Percentiles rank a stretch among this genome's conserved stretches.
Conservation (phyloP, 257 asterid species). For the Solanum clarkiae region DNA sequence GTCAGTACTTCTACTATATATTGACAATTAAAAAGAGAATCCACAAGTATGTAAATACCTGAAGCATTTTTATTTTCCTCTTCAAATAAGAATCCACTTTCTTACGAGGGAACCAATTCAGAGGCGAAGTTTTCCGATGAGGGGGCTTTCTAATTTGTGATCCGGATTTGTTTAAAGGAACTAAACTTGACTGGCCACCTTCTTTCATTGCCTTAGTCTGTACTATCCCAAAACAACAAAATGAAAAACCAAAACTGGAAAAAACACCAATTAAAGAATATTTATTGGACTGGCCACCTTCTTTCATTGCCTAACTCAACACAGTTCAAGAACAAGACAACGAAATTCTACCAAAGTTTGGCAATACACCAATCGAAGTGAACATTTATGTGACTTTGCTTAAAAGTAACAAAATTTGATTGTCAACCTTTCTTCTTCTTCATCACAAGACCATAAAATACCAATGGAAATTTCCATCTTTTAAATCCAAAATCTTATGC, state of each 20-base stretch:
- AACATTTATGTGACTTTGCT: background rate
- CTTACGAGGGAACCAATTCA: slow-evolving; percentile 86
- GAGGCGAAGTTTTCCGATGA: slow-evolving; percentile 67
- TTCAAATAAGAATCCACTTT: slow-evolving; percentile 86
- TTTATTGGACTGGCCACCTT: background rate
- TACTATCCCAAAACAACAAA: background rate
- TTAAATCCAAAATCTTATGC: background rate
- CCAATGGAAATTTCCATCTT: background rate
- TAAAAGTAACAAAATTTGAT: background rate
- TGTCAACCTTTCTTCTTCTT: background rate
- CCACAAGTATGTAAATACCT: slow-evolving; percentile 30
- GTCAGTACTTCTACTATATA: background rate
- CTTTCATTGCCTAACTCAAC: background rate
- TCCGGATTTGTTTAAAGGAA: slow-evolving; percentile 51
- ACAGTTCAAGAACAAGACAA: background rate
- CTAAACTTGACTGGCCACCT: slow-evolving; percentile 38
- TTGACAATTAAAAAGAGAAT: background rate
- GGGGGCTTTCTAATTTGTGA: slow-evolving; percentile 88
- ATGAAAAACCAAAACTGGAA: background rate
- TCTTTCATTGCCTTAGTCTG: slow-evolving; percentile 58
- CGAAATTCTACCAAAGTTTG: background rate
- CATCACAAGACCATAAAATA: background rate
- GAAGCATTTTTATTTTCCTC: slow-evolving; percentile 82
- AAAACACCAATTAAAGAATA: background rate
- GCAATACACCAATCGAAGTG: background rate